Evolutionary conservation across 1,284 basidiomycete species (phyloP).

Genomic region (Cerrena zonata): DNA sequence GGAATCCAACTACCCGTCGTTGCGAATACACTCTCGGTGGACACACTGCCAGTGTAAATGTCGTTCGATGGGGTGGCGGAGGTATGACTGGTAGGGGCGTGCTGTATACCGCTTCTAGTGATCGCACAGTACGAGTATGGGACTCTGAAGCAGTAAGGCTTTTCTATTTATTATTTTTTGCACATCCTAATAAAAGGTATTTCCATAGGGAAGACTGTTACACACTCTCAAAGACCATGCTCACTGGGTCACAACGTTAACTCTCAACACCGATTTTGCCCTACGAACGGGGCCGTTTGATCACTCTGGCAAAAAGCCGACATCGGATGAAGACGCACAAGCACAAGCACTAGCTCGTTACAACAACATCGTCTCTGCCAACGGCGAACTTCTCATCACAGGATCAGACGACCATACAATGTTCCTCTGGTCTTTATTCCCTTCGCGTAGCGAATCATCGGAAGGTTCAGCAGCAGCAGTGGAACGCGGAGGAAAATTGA

Average conservation of each 20-base stretch:
- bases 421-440: slow-evolving; percentile 84
- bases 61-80: slow-evolving; percentile 91
- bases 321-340: slow-evolving; percentile 78
- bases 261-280: slow-evolving; percentile 92
- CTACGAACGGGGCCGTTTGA: slow-evolving; percentile 94
- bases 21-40: slow-evolving; percentile 87
- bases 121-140: slow-evolving; percentile 93
- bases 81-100: slow-evolving; percentile 65
- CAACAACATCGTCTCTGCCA: slow-evolving; percentile 57
- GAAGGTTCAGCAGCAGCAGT: slow-evolving; percentile 29
- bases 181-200: no score
- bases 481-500: slow-evolving; percentile 54
- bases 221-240: slow-evolving; percentile 90
- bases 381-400: slow-evolving; percentile 83
- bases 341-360: slow-evolving; percentile 71
- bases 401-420: slow-evolving; percentile 94
- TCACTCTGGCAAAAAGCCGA: slow-evolving; percentile 71
- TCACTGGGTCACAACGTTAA: slow-evolving; percentile 97
- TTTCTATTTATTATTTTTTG: not conserved
- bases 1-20: slow-evolving; percentile 72
- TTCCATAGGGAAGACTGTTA: slow-evolving; percentile 52
- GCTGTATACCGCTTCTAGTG: slow-evolving; percentile 90
- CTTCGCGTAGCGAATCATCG: slow-evolving; percentile 34
- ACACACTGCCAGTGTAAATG: slow-evolving; percentile 91
- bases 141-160: slow-evolving; percentile 67